Conservation (phyloP, 176 grass and related monocot species). For the Rhynchospora tenuis region DNA sequence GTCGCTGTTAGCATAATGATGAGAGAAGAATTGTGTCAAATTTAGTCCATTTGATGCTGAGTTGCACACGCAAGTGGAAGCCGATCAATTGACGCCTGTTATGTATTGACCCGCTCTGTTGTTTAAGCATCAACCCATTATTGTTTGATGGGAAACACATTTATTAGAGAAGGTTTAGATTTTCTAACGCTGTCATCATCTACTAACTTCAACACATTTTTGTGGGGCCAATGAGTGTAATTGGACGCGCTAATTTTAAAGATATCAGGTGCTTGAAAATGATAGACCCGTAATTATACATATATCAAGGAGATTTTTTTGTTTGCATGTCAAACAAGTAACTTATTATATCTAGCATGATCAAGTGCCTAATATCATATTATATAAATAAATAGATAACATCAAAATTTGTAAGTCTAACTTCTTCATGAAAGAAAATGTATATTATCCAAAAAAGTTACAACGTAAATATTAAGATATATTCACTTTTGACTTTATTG, state of each 20-base stretch:
- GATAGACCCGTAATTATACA: background rate
- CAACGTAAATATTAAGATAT: background rate
- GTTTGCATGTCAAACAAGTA: background rate
- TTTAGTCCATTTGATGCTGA: background rate
- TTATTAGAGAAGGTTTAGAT: background rate
- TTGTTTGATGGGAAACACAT: background rate
- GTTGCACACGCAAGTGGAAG: slow-evolving; percentile 4
- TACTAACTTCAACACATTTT: background rate
- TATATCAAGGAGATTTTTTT: background rate
- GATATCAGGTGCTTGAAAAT: background rate
- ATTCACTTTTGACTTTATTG: no score
- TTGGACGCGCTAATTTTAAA: background rate
- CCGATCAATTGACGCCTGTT: background rate
- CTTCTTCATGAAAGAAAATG: background rate
- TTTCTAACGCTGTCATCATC: background rate
- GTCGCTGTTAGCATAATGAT: background rate
- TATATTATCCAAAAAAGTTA: background rate
- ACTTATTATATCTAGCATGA: background rate
- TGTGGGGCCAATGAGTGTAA: background rate
- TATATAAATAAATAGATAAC: background rate
- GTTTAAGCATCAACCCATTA: slow-evolving; percentile 2
- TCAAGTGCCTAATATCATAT: background rate
- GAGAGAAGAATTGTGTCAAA: background rate
- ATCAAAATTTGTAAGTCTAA: background rate
- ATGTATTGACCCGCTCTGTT: background rate